Percentiles rank a stretch among this genome's conserved stretches.
These are phyloP conservation scores for Ogataea ganodermae DNA, from an alignment of 805 yeast genomes.

Conservation along the genomic window DNA sequence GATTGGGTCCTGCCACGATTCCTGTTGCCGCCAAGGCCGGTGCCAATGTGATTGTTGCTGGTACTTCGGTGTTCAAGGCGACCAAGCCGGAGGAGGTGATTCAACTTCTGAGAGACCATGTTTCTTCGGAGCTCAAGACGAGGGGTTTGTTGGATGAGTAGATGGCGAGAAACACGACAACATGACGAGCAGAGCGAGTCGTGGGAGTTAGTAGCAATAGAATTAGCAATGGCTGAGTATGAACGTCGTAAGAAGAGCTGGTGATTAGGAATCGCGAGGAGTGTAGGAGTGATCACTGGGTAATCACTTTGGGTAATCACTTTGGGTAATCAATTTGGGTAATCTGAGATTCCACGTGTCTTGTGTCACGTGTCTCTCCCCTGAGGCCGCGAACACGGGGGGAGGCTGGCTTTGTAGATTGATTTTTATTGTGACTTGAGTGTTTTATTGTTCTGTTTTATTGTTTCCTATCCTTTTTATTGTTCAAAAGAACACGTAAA, in stretches of 20 bases:
- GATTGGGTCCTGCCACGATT: conserved; percentile 83
- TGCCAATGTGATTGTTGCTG: conserved; percentile 97
- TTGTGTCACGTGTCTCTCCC: not conserved
- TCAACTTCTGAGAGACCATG: conserved; percentile 62
- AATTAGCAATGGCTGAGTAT: too few species aligned
- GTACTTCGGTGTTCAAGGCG: conserved; percentile 90
- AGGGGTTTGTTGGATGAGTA: conserved; percentile 45
- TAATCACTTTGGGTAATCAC: too few species aligned
- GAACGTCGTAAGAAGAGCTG: too few species aligned
- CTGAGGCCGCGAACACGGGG: not conserved
- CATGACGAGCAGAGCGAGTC: too few species aligned
- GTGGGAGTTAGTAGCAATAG: too few species aligned
- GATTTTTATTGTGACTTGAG: too few species aligned
- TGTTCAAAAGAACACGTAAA: conserved; percentile 7
- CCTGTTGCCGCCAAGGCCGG: conserved; percentile 93
- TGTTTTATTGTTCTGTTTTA: not conserved
- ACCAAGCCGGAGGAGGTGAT: conserved; percentile 77
- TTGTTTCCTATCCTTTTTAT: not conserved
- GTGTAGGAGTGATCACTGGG: too few species aligned
- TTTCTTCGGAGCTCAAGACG: conserved; percentile 47
- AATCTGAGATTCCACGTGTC: too few species aligned
- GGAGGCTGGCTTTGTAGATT: conserved; percentile 2
- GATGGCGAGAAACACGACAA: too few species aligned
- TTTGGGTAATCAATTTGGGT: too few species aligned
- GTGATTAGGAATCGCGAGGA: too few species aligned